Base-by-base conservation (phyloP, 768 basidiomycete species). In the Trametopsis cervina region DNA sequence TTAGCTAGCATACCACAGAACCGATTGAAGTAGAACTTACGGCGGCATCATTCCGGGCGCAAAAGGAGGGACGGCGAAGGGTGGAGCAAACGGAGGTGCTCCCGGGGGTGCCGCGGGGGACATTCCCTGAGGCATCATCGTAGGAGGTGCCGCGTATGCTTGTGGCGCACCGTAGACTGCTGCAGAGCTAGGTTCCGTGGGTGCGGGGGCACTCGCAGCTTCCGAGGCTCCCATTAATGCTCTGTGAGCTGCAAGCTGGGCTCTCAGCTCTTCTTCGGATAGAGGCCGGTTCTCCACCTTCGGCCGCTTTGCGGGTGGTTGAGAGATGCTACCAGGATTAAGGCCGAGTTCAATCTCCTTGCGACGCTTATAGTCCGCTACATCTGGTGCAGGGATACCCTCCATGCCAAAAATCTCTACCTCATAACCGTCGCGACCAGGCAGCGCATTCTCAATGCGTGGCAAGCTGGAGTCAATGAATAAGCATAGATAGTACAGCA, bases 341-440 rank as follows among this genome's bases (percentile, higher is more conserved):
- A 92, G 77, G 25, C 96, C 94, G 3, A 91, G 79, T 63, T 97
- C 93, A 53, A 90, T 87, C 64, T 95, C 94, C 62, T 96, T 96
- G 54, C 89, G 83, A 44, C 91, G 85, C 62, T 90, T 95, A 76
- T 94, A 98, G 65, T 94, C 95, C 11, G 89, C 92, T 17, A 95
- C 78, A 65, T 95, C 94, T 26, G 91, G 89, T 3, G 85, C 85
- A 6, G 93, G 93, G 42, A 97, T 92, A 46, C 95, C 96, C 63
- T 96, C 95, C 96, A 99, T 98, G 20, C 96, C 96, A 55, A 98
- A 98, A 41, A 99, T 98, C 69, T 99, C 96, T 29, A 99, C 86
- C 63, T 98, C 95, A 58, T 97, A 97, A 1, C 94, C 92, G 67
- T 97, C 95, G 26, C 96, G 83, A 23, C 94, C 95, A 7, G 95